Evolutionary conservation across 2,329 filamentous ascomycete species (phyloP).

Genomic region (Metarhizium anisopliae): DNA sequence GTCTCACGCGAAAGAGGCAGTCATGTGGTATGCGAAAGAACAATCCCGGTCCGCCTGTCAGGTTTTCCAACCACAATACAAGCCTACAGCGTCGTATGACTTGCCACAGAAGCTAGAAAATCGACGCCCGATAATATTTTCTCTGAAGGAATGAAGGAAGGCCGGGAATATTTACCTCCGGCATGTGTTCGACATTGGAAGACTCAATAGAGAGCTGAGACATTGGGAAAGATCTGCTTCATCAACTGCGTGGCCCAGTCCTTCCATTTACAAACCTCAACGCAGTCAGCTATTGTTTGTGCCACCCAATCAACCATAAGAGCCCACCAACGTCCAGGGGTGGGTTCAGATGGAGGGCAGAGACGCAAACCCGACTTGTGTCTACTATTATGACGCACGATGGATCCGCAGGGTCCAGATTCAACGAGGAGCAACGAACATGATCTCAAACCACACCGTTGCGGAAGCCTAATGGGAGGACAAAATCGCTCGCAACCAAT

Average conservation of each 20-base stretch:
- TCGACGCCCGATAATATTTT: too few species aligned
- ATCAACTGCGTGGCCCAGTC: not conserved
- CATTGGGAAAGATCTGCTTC: not conserved
- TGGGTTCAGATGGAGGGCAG: not conserved
- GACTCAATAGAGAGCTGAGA: not conserved
- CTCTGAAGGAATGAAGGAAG: not conserved
- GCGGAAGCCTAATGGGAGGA: not conserved
- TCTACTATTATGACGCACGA: not conserved
- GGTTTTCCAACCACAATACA: not conserved
- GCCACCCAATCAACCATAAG: constrained; percentile 1
- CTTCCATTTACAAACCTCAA: not conserved
- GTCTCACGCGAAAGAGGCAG: not conserved
- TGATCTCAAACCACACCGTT: not conserved
- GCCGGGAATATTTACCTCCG: not conserved
- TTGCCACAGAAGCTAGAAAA: not conserved
- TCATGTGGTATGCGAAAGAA: constrained; percentile 2
- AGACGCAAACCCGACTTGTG: not conserved
- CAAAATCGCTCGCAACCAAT: not conserved
- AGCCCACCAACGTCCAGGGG: not conserved
- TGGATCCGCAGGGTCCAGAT: not conserved
- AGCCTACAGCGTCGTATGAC: not conserved
- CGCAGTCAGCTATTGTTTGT: not conserved
- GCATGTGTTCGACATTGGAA: not conserved
- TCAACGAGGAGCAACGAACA: not conserved
- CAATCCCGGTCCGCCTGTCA: constrained; percentile 1